Conservation (phyloP, 164 flowering plant species). For the Protea cynaroides region DNA sequence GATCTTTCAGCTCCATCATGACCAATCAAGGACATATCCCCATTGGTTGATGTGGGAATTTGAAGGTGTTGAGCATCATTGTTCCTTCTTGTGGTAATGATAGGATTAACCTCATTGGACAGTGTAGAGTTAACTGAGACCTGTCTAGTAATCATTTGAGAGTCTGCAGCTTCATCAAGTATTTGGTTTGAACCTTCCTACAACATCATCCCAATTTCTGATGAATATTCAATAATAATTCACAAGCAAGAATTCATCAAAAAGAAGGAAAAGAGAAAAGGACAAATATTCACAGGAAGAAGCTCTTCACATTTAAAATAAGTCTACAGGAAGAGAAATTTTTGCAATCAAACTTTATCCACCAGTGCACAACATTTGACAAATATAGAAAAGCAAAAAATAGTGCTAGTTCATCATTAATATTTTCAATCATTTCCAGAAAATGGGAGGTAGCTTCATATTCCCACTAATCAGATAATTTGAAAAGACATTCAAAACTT, state of each 20-base stretch:
- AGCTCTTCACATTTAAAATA: neutral
- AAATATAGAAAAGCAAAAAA: too few species aligned
- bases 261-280: neutral
- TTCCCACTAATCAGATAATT: too few species aligned
- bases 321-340: too few species aligned
- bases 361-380: too few species aligned
- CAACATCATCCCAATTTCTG: slow-evolving; percentile 6
- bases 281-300: neutral
- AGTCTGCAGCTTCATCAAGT: slow-evolving; percentile 17
- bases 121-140: slow-evolving; percentile 13
- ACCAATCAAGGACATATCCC: slow-evolving; percentile 10
- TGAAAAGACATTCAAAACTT: too few species aligned
- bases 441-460: too few species aligned
- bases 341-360: too few species aligned
- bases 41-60: slow-evolving; percentile 14
- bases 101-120: slow-evolving; percentile 19
- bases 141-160: slow-evolving; percentile 18
- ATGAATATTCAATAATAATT: neutral
- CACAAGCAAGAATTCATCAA: neutral
- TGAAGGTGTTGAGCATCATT: slow-evolving; percentile 19
- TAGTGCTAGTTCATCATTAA: too few species aligned
- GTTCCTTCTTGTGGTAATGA: slow-evolving; percentile 16
- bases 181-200: slow-evolving; percentile 68
- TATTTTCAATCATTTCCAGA: too few species aligned
- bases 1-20: slow-evolving; percentile 22